A percentile compares a stretch with the other conserved stretches of the same genome.
phyloP scores from a whole-genome alignment of 345 rosid species.

The Pistacia vera region DNA sequence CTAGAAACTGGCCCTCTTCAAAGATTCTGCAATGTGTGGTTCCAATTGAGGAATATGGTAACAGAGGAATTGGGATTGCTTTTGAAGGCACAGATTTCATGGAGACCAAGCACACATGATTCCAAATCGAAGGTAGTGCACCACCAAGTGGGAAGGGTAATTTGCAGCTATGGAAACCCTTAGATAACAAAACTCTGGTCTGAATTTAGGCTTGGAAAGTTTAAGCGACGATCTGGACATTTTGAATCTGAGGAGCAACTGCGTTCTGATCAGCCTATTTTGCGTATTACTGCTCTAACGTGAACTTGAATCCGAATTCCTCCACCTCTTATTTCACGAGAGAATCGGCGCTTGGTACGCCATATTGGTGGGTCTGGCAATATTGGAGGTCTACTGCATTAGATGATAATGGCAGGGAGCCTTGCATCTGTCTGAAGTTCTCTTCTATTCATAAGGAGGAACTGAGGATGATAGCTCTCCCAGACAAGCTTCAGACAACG shows the following conservation, averaged over 20 bases:
- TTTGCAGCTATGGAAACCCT: slow-evolving; percentile 49
- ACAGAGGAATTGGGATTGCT: slow-evolving; percentile 78
- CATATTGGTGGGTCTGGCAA: slow-evolving; percentile 73
- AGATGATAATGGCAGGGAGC: slow-evolving; percentile 53
- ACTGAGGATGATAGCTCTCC: slow-evolving; percentile 77
- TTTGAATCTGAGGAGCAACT: slow-evolving; percentile 75
- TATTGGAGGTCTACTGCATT: slow-evolving; percentile 46
- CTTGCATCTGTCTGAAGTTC: slow-evolving; percentile 52
- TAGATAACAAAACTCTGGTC: slow-evolving; percentile 55
- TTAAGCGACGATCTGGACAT: slow-evolving; percentile 50
- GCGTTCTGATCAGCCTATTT: slow-evolving; percentile 78
- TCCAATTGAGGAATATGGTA: slow-evolving; percentile 51
- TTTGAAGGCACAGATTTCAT: slow-evolving; percentile 57
- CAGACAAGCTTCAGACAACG: slow-evolving; percentile 25
- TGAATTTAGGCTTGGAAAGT: slow-evolving; percentile 35
- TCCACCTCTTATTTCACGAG: slow-evolving; percentile 83
- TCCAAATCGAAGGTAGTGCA: slow-evolving; percentile 93
- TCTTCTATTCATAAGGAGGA: slow-evolving; percentile 76
- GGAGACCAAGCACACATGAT: slow-evolving; percentile 41
- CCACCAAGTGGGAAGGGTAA: slow-evolving; percentile 94
- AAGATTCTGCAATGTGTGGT: slow-evolving; percentile 53
- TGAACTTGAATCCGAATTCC: slow-evolving; percentile 96
- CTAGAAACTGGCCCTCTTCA: slow-evolving; percentile 58
- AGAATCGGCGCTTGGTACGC: slow-evolving; percentile 60
- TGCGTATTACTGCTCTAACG: slow-evolving; percentile 73